These are phyloP conservation scores for Colletotrichum orbiculare DNA, from an alignment of 2,329 filamentous ascomycete species.

Conservation along the genomic window DNA sequence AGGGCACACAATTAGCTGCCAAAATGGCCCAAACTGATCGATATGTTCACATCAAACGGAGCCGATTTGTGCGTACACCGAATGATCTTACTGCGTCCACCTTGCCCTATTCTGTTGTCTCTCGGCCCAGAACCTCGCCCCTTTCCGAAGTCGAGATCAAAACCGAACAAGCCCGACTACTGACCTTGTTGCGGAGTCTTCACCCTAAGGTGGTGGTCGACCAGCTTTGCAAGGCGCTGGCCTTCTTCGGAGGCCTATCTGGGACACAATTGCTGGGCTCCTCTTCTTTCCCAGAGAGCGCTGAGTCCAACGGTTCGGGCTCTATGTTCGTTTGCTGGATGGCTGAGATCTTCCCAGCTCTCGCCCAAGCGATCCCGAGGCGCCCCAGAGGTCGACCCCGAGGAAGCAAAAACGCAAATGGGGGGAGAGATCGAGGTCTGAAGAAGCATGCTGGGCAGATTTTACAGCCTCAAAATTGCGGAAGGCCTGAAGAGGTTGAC, in stretches of 20 bases:
- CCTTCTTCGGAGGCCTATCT: constrained; percentile 72
- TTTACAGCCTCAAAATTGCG: not conserved
- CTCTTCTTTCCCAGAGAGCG: constrained; percentile 66
- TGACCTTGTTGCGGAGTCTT: constrained; percentile 66
- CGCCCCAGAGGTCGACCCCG: constrained; percentile 56
- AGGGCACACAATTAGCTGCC: constrained; percentile 69
- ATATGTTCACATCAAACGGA: constrained; percentile 62
- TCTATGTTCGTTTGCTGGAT: constrained; percentile 71
- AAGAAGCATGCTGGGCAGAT: constrained; percentile 1
- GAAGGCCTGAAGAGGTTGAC: not conserved
- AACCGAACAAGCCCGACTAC: constrained; percentile 67
- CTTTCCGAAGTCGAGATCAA: constrained; percentile 63
- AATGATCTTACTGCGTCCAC: not conserved
- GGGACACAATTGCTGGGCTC: constrained; percentile 63
- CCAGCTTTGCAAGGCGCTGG: constrained; percentile 70
- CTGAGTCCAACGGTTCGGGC: constrained; percentile 66
- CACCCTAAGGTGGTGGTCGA: constrained; percentile 68
- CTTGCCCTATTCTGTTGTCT: constrained; percentile 36
- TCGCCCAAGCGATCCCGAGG: constrained; percentile 39
- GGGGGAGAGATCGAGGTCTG: constrained; percentile 48
- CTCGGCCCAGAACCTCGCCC: constrained; percentile 35
- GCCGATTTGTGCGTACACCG: constrained; percentile 46
- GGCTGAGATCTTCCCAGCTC: constrained; percentile 69
- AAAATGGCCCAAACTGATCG: constrained; percentile 64
- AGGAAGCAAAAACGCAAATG: constrained; percentile 61